Conservation (phyloP, 257 asterid genomes). For the Phtheirospermum japonicum region DNA sequence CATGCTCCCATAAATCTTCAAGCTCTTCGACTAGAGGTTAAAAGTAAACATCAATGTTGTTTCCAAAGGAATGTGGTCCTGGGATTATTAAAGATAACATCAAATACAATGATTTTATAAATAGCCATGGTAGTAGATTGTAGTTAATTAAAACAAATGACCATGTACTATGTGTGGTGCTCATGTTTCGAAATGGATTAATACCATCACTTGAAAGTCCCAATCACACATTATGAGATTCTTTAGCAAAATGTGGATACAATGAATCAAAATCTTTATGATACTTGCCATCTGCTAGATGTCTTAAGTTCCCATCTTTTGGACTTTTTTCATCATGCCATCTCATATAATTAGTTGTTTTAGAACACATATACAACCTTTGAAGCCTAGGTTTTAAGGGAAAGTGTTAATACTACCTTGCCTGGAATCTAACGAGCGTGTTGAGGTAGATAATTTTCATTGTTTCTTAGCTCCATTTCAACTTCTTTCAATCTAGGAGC, state of each 20-base stretch:
- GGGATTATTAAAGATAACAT: not conserved
- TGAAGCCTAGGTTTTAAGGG: slow-evolving; percentile 13
- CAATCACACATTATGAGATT: slow-evolving; percentile 13
- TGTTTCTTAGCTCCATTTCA: too few species aligned
- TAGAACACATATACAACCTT: too few species aligned
- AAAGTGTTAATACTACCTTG: slow-evolving; percentile 16
- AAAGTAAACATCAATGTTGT: slow-evolving; percentile 4
- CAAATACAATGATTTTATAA: not conserved
- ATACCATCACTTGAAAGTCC: not conserved
- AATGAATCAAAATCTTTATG: slow-evolving; percentile 8
- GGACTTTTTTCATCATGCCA: too few species aligned
- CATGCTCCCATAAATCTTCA: too few species aligned
- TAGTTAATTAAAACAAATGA: not conserved
- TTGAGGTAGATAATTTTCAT: slow-evolving; percentile 1
- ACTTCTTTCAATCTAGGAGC: too few species aligned
- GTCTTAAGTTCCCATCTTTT: too few species aligned
- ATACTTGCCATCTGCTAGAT: slow-evolving; percentile 6
- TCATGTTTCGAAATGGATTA: slow-evolving; percentile 8
- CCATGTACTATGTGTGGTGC: not conserved
- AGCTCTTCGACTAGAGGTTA: too few species aligned
- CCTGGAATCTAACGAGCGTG: not conserved
- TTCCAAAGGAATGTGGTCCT: not conserved
- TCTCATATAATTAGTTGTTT: too few species aligned
- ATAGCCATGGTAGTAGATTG: not conserved
- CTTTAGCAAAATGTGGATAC: too few species aligned